Evolutionary conservation across 495 filamentous ascomycete genomes (phyloP), one percentile per base, ranked within the genome.

Genomic region (Tuber magnatum): DNA sequence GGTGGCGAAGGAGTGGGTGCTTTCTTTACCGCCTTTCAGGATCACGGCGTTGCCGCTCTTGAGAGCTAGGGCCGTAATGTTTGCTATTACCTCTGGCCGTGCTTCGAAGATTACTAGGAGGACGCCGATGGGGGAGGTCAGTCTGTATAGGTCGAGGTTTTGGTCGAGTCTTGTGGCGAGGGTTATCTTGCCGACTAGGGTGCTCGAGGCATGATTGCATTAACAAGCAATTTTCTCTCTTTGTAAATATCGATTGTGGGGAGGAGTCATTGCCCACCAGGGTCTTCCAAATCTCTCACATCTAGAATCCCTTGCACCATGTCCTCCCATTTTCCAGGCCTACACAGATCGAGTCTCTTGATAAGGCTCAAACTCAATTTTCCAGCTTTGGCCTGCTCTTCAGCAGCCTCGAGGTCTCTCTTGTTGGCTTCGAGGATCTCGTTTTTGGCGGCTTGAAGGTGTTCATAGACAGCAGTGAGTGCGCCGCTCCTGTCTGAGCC

Each of bases 31-130:
- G 86, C 90, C 94, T 88, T 99, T 99, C 69, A 99, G 85, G 76
- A 99, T 98, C 74, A 94, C 95, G 40, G 95, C 91, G 85, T 99
- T 99, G 73, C 93, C 95, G 24, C 95, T 97, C 83, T 99, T 99
- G 78, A 99, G 91, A 18, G 96, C 93, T 48, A 99, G 87, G n/a
- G 96, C 91, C 73, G 94, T 93, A 76, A 99, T 98, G 81, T 99
- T 99, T 68, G 96, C 95, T 83, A 99, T 99, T 74, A 99, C 96
- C 83, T 99, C 95, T 14, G 95, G 95, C 42, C 95, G 92, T 38
- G 96, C 96, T 84, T 99, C 95, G 81, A 99, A 99, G 76, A 99
- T 98, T 79, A 98, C 97, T 70, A 99, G 87, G 39, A 99, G 88
- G 35, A 97, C 94, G 70, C 95, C 95, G 78, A 99, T 98, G 2